phyloP scores from a whole-genome alignment of 2,329 filamentous ascomycete genomes.

The Verticillium tricorpus region DNA sequence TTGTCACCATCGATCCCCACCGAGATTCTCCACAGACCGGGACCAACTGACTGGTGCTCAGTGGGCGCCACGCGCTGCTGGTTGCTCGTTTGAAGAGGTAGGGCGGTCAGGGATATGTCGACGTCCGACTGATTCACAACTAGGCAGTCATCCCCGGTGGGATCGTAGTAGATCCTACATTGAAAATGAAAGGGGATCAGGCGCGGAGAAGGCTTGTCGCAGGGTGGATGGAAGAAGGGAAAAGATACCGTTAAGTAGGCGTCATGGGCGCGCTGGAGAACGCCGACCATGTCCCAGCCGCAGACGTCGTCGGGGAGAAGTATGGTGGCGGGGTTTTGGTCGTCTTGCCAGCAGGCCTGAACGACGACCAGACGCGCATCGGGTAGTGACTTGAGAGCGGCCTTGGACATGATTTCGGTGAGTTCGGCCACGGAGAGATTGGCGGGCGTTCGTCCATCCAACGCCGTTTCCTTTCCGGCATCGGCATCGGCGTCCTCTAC shows the following conservation, averaged over 20 bases:
- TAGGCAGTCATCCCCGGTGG: neutral
- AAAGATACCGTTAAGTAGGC: constrained; percentile 4
- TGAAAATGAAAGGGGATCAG: constrained; percentile 2
- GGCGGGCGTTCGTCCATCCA: neutral
- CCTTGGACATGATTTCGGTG: neutral
- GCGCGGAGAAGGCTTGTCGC: neutral
- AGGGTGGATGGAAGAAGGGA: constrained; percentile 2
- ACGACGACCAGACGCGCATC: constrained; percentile 1
- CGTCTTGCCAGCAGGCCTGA: neutral
- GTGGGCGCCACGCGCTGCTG: neutral
- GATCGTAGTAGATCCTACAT: constrained; percentile 6
- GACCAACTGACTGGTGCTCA: neutral
- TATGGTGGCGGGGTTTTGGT: neutral
- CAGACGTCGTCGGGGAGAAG: neutral
- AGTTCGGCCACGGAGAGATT: neutral
- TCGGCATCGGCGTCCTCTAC: too few species aligned
- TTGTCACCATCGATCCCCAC: neutral
- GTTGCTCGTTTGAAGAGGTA: too few species aligned
- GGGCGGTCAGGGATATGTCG: too few species aligned
- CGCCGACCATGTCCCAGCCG: constrained; percentile 3
- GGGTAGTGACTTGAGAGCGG: neutral
- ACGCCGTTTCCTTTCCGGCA: too few species aligned
- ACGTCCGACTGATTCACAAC: neutral
- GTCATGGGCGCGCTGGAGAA: constrained; percentile 5
- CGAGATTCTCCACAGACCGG: neutral